Evolutionary conservation across 1,139 yeast species (phyloP).

Genomic region (Scheffersomyces lignicola): DNA sequence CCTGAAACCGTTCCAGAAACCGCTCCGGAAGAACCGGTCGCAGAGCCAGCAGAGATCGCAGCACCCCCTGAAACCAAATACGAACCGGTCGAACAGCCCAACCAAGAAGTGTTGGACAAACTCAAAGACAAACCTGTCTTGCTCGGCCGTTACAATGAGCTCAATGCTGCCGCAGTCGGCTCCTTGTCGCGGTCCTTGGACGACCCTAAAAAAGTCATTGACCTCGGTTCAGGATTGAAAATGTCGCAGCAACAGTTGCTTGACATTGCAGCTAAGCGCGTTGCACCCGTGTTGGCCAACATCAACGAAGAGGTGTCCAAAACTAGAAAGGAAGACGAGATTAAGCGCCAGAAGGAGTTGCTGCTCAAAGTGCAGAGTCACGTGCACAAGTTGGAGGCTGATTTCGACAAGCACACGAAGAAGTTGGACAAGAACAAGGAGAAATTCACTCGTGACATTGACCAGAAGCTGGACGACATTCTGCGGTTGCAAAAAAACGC

Average conservation of each 20-base stretch:
- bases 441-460: conserved; percentile 41
- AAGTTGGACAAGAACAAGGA: conserved; percentile 42
- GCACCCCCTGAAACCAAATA: conserved; percentile 34
- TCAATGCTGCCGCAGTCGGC: conserved; percentile 49
- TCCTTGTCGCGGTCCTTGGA: conserved; percentile 47
- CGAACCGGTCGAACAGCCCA: conserved; percentile 34
- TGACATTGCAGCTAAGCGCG: conserved; percentile 57
- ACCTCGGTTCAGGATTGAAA: conserved; percentile 55
- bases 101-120: conserved; percentile 41
- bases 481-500: conserved; percentile 31
- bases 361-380: conserved; percentile 41
- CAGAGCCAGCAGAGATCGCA: conserved; percentile 32
- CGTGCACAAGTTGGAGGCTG: conserved; percentile 42
- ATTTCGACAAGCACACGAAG: conserved; percentile 41
- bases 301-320: conserved; percentile 53
- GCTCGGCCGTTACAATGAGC: conserved; percentile 47
- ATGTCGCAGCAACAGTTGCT: conserved; percentile 57
- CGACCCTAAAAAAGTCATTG: conserved; percentile 51
- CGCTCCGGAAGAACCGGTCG: conserved; percentile 4
- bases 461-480: conserved; percentile 33
- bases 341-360: conserved; percentile 41
- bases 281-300: conserved; percentile 53
- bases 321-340: conserved; percentile 48
- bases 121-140: conserved; percentile 51
- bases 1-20: conserved; percentile 9